phyloP scores from a whole-genome alignment of 306 rosid genomes.

The Castanea mollissima region DNA sequence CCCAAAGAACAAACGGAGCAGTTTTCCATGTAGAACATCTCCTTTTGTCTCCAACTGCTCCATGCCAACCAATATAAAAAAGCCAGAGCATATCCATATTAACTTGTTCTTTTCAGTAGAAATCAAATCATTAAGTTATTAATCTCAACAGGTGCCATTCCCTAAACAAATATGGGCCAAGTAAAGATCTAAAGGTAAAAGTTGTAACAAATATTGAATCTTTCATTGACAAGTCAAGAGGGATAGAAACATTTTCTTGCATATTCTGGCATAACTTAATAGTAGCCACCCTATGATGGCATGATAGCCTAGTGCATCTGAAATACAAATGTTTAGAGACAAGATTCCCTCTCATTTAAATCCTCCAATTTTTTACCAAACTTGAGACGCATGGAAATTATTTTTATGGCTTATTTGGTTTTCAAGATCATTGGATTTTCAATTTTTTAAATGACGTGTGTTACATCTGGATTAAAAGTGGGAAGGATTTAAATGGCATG shows the following conservation, averaged over 20 bases:
- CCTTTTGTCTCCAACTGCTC: not conserved
- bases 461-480: no score
- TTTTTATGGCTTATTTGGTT: no score
- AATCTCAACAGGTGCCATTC: not conserved
- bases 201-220: not conserved
- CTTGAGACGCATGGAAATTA: no score
- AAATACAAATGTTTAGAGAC: not conserved
- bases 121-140: not conserved
- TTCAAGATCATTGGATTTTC: no score
- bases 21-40: not conserved
- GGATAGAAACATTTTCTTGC: not conserved
- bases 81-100: no score
- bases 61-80: not conserved
- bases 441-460: no score
- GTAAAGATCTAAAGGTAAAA: not conserved
- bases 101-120: not conserved
- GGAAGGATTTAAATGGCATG: no score
- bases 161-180: not conserved
- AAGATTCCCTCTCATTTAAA: no score
- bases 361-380: no score
- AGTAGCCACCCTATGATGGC: not conserved
- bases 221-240: not conserved
- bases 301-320: not conserved
- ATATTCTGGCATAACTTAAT: not conserved
- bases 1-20: not conserved